Conservation (phyloP, 306 rosid genomes). For the Argentina anserina region DNA sequence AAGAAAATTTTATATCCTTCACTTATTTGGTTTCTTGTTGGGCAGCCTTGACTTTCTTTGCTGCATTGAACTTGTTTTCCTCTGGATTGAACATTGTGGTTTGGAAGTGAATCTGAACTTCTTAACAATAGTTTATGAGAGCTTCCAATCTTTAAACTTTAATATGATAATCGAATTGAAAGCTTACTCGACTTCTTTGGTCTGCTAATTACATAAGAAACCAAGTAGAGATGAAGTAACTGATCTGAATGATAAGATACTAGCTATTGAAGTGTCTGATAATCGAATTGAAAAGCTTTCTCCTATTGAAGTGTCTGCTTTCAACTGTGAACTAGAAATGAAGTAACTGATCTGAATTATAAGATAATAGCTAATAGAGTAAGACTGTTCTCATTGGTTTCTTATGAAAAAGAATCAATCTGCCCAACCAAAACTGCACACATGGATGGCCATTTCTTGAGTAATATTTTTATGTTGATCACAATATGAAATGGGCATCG, state of each 20-base stretch:
- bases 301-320: background rate
- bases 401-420: background rate
- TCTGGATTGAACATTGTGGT: background rate
- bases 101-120: background rate
- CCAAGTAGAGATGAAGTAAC: background rate
- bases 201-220: background rate
- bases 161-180: background rate
- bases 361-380: too few relatives aligned
- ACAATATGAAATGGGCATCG: background rate
- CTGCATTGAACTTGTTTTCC: background rate
- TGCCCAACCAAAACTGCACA: background rate
- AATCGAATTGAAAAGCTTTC: too few relatives aligned
- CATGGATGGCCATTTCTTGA: background rate
- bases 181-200: background rate
- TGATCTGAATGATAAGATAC: too few relatives aligned
- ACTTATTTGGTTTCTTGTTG: background rate
- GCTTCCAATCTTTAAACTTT: background rate
- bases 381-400: slow-evolving; percentile 2
- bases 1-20: background rate
- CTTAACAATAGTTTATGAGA: background rate
- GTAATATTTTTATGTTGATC: background rate
- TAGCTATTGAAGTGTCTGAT: too few relatives aligned
- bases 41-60: background rate
- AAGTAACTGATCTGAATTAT: background rate
- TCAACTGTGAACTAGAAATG: background rate